Evolutionary conservation across 1,139 yeast species (phyloP).

Genomic region (Debaryomyces coudertii): DNA sequence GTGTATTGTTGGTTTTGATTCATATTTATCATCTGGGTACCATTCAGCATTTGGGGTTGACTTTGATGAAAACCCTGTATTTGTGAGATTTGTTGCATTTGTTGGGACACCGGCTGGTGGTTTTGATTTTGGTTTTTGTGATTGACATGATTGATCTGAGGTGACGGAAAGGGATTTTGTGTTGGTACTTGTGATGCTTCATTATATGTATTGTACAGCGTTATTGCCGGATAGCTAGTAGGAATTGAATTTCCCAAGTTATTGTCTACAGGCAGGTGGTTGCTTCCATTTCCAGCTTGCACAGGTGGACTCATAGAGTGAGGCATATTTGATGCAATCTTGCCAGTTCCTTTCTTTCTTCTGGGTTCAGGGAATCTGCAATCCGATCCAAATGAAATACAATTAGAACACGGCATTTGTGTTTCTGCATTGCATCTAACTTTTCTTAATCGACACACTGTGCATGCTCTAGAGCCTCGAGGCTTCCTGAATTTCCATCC

Average conservation of each 20-base stretch:
- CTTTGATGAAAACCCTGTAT: not conserved
- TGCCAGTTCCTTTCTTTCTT: not conserved
- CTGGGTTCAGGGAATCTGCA: slow-evolving; percentile 17
- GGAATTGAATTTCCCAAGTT: not conserved
- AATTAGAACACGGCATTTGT: slow-evolving; percentile 28
- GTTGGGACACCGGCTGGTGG: not conserved
- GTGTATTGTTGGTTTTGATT: not conserved
- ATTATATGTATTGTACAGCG: not conserved
- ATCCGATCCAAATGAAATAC: slow-evolving; percentile 26
- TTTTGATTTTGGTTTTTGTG: not conserved
- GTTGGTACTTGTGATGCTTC: not conserved
- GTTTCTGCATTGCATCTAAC: slow-evolving; percentile 56
- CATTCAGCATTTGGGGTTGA: not conserved
- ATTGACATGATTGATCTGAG: not conserved
- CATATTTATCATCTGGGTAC: not conserved
- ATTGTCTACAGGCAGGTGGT: not conserved
- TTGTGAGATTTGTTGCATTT: not conserved
- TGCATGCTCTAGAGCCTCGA: slow-evolving; percentile 44
- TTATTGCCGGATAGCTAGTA: not conserved
- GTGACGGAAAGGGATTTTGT: not conserved
- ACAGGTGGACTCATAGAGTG: not conserved
- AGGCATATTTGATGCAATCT: not conserved
- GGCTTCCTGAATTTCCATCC: slow-evolving; percentile 19
- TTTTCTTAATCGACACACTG: slow-evolving; percentile 57
- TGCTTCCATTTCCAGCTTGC: not conserved